A percentile compares a stretch with the other conserved stretches of the same genome.
phyloP scores from a whole-genome alignment of 176 grass and related monocot species.

The Sorghum bicolor region Sorghum_bicolor_NCBIv3 NC_012872.2:65203001-65203500 shows the following conservation, averaged over 20 bases:
- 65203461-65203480: not conserved
- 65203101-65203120: not conserved
- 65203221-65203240: slow-evolving; percentile 72
- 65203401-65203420: not conserved
- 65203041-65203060: slow-evolving; percentile 78
- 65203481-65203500: slow-evolving; percentile 3
- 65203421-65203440: not conserved
- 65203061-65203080: slow-evolving; percentile 93
- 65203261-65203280: slow-evolving; percentile 50
- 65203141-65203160: not conserved
- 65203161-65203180: slow-evolving; percentile 51
- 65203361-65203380: not conserved
- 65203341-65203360: not conserved
- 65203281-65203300: slow-evolving; percentile 5
- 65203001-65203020: slow-evolving; percentile 33
- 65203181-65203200: slow-evolving; percentile 66
- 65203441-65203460: not conserved
- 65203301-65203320: not conserved
- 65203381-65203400: not conserved
- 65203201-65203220: slow-evolving; percentile 91
- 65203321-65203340: not conserved
- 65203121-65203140: not conserved
- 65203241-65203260: slow-evolving; percentile 87
- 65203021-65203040: slow-evolving; percentile 67
- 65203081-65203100: slow-evolving; percentile 72